Evolutionary conservation across 225 moss, liverwort and hornwort genomes (phyloP).

Genomic region (Physcomitrellopsis africana): DNA sequence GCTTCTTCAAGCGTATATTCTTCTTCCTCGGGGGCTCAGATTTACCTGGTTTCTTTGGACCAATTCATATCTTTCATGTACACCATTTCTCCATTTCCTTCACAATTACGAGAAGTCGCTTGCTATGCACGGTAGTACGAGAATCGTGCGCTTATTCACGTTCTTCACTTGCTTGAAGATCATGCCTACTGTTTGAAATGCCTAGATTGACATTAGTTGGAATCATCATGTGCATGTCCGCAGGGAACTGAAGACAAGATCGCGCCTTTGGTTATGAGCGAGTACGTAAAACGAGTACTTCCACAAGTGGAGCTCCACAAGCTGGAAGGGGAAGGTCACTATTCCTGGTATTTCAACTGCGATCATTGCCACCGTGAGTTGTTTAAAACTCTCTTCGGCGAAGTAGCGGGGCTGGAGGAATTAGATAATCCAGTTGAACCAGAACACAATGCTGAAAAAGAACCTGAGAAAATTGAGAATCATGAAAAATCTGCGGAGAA

Average conservation of each 20-base stretch:
- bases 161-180: not conserved
- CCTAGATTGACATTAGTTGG: not conserved
- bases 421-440: conserved; percentile 28
- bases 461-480: conserved; percentile 17
- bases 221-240: conserved; percentile 2
- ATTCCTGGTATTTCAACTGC: conserved; percentile 88
- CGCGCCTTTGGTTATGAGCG: conserved; percentile 63
- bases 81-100: not conserved
- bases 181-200: not conserved
- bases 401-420: conserved; percentile 54
- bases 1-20: conserved; percentile 56
- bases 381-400: conserved; percentile 71
- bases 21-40: conserved; percentile 53
- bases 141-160: not conserved
- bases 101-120: not conserved
- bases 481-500: not conserved
- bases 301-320: conserved; percentile 72
- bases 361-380: conserved; percentile 73
- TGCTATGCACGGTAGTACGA: not conserved
- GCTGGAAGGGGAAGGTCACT: conserved; percentile 87
- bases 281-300: conserved; percentile 60
- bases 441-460: not conserved
- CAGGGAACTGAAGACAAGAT: conserved; percentile 89
- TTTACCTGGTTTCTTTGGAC: conserved; percentile 66
- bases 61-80: conserved; percentile 93